Evolutionary conservation across 192 early-diverging fungal genomes (phyloP).

Genomic region (Coemansia biformis): DNA sequence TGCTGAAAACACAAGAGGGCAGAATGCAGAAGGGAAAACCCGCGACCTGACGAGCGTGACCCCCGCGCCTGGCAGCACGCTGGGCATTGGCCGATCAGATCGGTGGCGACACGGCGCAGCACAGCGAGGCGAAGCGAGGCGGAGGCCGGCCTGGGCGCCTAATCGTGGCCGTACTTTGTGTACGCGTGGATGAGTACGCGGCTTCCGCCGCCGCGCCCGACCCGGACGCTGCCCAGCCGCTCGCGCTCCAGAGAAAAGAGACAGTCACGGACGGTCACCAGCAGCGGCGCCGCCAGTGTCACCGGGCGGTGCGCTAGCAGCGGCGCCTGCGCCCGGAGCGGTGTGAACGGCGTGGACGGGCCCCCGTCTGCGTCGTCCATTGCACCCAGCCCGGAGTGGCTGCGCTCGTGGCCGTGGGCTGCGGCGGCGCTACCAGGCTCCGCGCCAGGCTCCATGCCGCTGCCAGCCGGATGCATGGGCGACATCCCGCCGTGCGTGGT

Average conservation of each 20-base stretch:
- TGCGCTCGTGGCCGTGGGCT: conserved; percentile 22
- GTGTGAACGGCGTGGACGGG: too few species aligned
- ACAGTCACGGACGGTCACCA: conserved; percentile 68
- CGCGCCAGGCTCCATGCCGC: background rate
- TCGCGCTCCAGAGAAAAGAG: conserved; percentile 72
- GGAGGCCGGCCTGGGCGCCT: too few species aligned
- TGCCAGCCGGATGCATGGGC: too few species aligned
- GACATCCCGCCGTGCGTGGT: background rate
- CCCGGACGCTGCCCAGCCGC: conserved; percentile 36
- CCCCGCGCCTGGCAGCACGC: too few species aligned
- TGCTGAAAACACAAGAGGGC: too few species aligned
- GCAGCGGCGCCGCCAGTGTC: conserved; percentile 37
- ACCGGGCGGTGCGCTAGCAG: conserved; percentile 26
- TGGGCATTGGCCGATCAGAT: too few species aligned
- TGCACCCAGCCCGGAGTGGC: conserved; percentile 20
- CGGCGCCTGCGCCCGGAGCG: conserved; percentile 1
- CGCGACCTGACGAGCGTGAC: too few species aligned
- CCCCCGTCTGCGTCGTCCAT: conserved; percentile 31
- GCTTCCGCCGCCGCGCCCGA: conserved; percentile 37
- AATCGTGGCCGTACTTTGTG: conserved; percentile 11
- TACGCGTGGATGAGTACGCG: conserved; percentile 42
- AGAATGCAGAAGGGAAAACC: too few species aligned
- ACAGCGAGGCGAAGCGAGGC: too few species aligned
- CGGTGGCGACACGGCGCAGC: too few species aligned
- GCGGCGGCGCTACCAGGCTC: conserved; percentile 1